Evolutionary conservation across 306 rosid genomes (phyloP), one percentile per base, ranked within the genome.

Genomic region (Dicorynia guianensis): DNA sequence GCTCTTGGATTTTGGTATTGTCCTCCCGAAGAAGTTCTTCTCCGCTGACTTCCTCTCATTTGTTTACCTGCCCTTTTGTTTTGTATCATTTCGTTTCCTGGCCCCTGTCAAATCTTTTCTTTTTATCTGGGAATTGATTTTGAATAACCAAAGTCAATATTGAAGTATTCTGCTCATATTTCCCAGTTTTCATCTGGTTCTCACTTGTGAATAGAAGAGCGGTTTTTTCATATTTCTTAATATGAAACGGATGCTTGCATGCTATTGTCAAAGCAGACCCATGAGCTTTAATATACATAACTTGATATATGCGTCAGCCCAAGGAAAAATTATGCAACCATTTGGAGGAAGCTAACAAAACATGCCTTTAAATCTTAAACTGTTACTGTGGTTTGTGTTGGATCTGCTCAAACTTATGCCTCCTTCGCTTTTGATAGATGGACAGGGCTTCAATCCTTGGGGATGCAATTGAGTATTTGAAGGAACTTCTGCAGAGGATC

Each of bases 401-500:
- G 17, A 42, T 11, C 9, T 67, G 42, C 25, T 20, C 19, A 40
- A 40, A 2, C 42, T 25, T 55, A 15, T 76, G 25, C 11, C 40
- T 14, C 8, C 17, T 14, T 18, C 54, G 8, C 4, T 42, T 25
- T 49, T 19, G 40, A 54, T 75, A 90, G 96, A 90, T 90, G 96
- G 96, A 90, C 63, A 85, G 89, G 81, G 90, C 96, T 69, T 85
- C 92, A 20, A 90, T 90, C 39, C 92, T 90, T 25, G 95, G 96
- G 60, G 96, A 87, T 54, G 92, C 92, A 60, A 84, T 82, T 7
- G 96, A 90, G 34, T 90, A 90, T 85, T 62, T 87, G 85, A 90
- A 90, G 76, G 96, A 85, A 77, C 96, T 87, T 55, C 83, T 85
- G 75, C 87, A 85, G 64, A 85, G 83, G 86, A 87, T 90, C 75